phyloP scores from a whole-genome alignment of 331 rosid genomes.

The Erythrophleum ivorense region DNA sequence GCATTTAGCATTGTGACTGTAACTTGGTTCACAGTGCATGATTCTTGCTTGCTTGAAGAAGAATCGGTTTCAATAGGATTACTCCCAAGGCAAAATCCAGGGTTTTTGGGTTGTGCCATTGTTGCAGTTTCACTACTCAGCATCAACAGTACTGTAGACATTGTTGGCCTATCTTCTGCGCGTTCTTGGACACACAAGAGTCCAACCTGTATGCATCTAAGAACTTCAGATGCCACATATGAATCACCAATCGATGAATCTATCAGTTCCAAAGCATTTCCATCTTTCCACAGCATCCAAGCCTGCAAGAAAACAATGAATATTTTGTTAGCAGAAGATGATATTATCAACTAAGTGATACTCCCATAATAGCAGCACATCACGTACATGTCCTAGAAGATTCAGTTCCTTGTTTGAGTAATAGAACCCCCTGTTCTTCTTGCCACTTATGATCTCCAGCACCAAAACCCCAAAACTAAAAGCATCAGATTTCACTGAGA shows the following conservation, averaged over 20 bases:
- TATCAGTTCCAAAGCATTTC: constrained; percentile 54
- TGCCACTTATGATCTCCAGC: constrained; percentile 72
- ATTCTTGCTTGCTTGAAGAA: constrained; percentile 63
- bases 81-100: constrained; percentile 66
- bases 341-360: constrained; percentile 11
- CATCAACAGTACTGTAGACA: constrained; percentile 79
- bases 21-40: constrained; percentile 70
- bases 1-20: constrained; percentile 69
- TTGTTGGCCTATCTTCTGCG: constrained; percentile 83
- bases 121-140: constrained; percentile 67
- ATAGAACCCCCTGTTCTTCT: constrained; percentile 74
- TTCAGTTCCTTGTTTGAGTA: constrained; percentile 58
- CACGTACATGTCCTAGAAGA: constrained; percentile 72
- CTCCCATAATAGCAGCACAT: neutral
- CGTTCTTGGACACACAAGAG: constrained; percentile 89
- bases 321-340: constrained; percentile 30
- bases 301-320: constrained; percentile 51
- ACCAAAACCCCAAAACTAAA: constrained; percentile 88
- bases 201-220: constrained; percentile 81
- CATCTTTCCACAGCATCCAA: constrained; percentile 80
- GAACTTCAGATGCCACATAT: constrained; percentile 51
- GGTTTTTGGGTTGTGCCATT: constrained; percentile 73
- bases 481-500: constrained; percentile 84
- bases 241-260: constrained; percentile 57
- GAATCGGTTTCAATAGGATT: constrained; percentile 55